A percentile compares a stretch with the other conserved stretches of the same genome.
Evolutionary conservation across 2,329 filamentous ascomycete genomes (phyloP).

Genomic region (Apiospora arundinis): DNA sequence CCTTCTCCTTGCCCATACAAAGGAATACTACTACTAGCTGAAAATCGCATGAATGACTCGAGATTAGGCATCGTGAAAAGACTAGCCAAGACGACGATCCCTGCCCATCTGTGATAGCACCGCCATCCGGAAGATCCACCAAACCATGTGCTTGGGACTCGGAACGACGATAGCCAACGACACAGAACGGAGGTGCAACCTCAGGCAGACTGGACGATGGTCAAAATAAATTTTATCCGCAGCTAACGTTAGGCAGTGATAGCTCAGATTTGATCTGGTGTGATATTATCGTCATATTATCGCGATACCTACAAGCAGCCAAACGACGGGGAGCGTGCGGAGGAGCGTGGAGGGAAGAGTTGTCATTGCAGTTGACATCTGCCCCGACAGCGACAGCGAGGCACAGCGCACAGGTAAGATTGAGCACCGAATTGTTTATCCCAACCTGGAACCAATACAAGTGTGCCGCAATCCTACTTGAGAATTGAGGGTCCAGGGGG

Average conservation of each 20-base stretch:
- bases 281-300: too few species aligned
- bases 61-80: background rate
- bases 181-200: too few species aligned
- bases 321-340: too few species aligned
- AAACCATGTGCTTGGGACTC: background rate
- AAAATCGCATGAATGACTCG: background rate
- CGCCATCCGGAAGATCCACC: background rate
- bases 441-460: background rate
- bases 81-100: background rate
- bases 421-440: background rate
- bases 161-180: too few species aligned
- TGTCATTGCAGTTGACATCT: background rate
- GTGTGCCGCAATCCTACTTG: background rate
- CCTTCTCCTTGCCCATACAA: too few species aligned
- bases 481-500: background rate
- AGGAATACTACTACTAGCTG: background rate
- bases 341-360: too few species aligned
- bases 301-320: too few species aligned
- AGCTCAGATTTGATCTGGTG: too few species aligned
- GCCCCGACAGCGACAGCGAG: background rate
- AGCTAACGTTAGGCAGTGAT: too few species aligned
- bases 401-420: background rate
- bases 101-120: background rate
- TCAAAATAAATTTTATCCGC: too few species aligned
- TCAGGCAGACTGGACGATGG: too few species aligned